Evolutionary conservation across 129 eudicot genomes (phyloP), one percentile per base, ranked within the genome.

Genomic region (Escallonia rubra): DNA sequence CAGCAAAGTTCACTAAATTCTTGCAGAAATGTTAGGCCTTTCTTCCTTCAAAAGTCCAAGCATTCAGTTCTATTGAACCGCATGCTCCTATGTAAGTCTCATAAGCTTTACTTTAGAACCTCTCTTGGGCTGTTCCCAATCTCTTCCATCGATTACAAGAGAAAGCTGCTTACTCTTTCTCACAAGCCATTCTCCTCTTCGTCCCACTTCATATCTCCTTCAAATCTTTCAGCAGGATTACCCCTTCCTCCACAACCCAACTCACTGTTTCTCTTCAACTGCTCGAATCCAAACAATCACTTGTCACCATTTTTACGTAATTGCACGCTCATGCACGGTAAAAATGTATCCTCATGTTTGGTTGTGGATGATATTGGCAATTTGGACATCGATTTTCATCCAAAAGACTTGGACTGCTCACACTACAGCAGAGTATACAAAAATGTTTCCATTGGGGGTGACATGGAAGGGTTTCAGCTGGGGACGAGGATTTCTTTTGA

Each of bases 401-500:
- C 84, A 8, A 66, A 55, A 13, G 77, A 70, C n/a, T 50, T 70
- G 62, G 75, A 74, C 9, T 70, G 80, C 63, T 64, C 77, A 14
- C 69, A 57, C 41, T 74, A 80, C 38, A 74, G 77, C 8, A 9
- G 77, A 34, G 73, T 70, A 34, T 70, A 80, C 13, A 65, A 47
- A 71, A 47, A 3, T 12, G 13, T 9, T 16, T 65, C 61, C 4
- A 53, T 4, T 38, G 65, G 38, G 42, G 34, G 34, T 23, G 41
- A 73, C 5, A 40, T 5, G 2, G 75, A 55, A 4, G 50, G 41
- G 43, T 63, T 57, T 48, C 70, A 69, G 70, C 16, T 74, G 14
- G 84, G 84, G 47, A 80, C 80, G 5, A 70, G 77, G 58, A 63
- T 80, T 53, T 61, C 75, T 7, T 80, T 61, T 41, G 85, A 75